Evolutionary conservation across 2,329 filamentous ascomycete genomes (phyloP).

Genomic region (Verticillium nonalfalfae): DNA sequence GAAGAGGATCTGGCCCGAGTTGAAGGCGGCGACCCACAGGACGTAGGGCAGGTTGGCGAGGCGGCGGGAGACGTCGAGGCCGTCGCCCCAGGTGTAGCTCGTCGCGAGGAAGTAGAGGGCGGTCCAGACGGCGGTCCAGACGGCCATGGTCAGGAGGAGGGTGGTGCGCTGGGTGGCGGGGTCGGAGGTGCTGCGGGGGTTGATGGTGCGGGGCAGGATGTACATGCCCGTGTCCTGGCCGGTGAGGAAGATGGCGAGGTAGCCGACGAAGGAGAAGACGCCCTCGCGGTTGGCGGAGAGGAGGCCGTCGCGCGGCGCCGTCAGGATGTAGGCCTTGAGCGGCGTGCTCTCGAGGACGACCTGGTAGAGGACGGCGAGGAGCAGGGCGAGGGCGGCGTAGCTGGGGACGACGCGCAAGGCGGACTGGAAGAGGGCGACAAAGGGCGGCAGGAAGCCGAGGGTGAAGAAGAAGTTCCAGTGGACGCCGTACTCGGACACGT

Average conservation of each 20-base stretch:
- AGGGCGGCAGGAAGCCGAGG: conserved; percentile 78
- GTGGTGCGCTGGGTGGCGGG: conserved; percentile 43
- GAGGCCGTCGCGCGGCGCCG: conserved; percentile 70
- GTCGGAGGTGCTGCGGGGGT: conserved; percentile 32
- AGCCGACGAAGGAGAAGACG: conserved; percentile 90
- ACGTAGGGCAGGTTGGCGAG: conserved; percentile 92
- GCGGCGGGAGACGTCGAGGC: conserved; percentile 74
- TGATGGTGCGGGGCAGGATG: conserved; percentile 59
- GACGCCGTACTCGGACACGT: conserved; percentile 94
- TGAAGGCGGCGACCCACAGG: conserved; percentile 88
- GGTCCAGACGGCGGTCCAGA: conserved; percentile 63
- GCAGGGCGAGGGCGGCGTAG: conserved; percentile 67
- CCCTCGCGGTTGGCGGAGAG: conserved; percentile 91
- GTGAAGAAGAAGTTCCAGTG: conserved; percentile 99
- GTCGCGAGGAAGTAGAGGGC: conserved; percentile 64
- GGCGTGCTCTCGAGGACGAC: conserved; percentile 65
- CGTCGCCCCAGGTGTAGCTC: conserved; percentile 62
- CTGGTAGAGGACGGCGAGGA: conserved; percentile 67
- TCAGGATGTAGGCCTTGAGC: conserved; percentile 78
- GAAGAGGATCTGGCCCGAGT: conserved; percentile 71
- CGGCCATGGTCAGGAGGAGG: conserved; percentile 56
- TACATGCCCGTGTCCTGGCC: conserved; percentile 80
- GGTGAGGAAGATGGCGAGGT: conserved; percentile 88
- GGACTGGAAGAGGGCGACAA: conserved; percentile 77
- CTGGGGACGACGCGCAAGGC: conserved; percentile 65